Percentiles rank a stretch among this genome's conserved stretches.
Conservation (phyloP, 2,329 filamentous ascomycete genomes). For the Didymosphaeria variabile region DNA sequence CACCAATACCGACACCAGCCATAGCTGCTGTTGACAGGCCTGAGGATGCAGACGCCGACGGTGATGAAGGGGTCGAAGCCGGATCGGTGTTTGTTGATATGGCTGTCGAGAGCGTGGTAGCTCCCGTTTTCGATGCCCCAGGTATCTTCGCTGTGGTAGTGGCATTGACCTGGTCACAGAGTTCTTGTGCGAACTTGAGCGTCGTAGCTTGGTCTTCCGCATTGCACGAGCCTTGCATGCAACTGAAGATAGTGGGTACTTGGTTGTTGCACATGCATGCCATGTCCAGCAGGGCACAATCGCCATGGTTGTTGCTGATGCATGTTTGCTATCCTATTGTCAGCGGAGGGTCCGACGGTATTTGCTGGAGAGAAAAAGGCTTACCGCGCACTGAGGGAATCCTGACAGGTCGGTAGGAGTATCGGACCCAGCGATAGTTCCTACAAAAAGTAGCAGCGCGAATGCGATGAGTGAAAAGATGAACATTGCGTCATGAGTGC, state of each 20-base stretch:
- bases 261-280: conserved; percentile 11
- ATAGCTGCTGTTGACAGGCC: not conserved
- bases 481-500: not conserved
- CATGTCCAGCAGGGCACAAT: conserved; percentile 8
- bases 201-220: conserved; percentile 7
- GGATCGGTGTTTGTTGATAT: not conserved
- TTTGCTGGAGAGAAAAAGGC: not conserved
- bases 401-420: not conserved
- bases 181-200: not conserved
- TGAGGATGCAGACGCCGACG: not conserved
- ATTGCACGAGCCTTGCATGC: conserved; percentile 11
- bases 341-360: not conserved
- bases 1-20: conserved; percentile 5
- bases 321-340: conserved; percentile 3
- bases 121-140: not conserved
- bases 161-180: not conserved
- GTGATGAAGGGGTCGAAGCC: not conserved
- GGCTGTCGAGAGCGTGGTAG: not conserved
- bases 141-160: not conserved
- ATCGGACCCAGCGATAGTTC: not conserved
- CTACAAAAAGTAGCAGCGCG: not conserved
- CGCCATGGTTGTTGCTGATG: conserved; percentile 7
- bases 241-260: conserved; percentile 9
- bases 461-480: not conserved
- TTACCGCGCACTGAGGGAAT: conserved; percentile 9